A percentile compares a stretch with the other conserved stretches of the same genome.
phyloP scores from a whole-genome alignment of 2,329 filamentous ascomycete species.

The Verticillium isaacii region DNA sequence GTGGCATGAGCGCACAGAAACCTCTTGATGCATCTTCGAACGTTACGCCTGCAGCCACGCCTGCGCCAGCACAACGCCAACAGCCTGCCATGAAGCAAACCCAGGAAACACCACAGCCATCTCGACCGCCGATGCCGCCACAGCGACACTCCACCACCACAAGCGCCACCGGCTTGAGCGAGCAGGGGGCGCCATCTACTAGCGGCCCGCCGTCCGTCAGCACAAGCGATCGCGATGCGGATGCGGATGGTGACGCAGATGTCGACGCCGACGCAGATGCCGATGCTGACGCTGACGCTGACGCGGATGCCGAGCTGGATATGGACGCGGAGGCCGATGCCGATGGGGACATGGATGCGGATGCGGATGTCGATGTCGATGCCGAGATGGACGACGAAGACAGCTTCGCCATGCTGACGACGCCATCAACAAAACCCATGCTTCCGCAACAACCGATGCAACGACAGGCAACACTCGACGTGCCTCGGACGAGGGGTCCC shows the following conservation, averaged over 20 bases:
- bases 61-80: constrained; percentile 12
- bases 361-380: constrained; percentile 18
- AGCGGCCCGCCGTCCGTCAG: constrained; percentile 35
- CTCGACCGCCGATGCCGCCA: constrained; percentile 14
- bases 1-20: constrained; percentile 46
- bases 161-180: constrained; percentile 29
- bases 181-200: constrained; percentile 23
- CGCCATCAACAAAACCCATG: constrained; percentile 29
- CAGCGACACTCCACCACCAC: constrained; percentile 22
- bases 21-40: constrained; percentile 32
- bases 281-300: constrained; percentile 19
- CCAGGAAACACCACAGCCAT: constrained; percentile 16
- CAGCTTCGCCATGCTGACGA: constrained; percentile 45
- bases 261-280: constrained; percentile 26
- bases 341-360: constrained; percentile 18
- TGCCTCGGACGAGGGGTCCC: constrained; percentile 33
- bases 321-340: constrained; percentile 30
- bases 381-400: constrained; percentile 57
- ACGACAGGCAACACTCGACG: constrained; percentile 31
- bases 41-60: constrained; percentile 12
- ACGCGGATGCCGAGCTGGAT: constrained; percentile 25
- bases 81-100: constrained; percentile 12
- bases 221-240: constrained; percentile 34
- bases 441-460: constrained; percentile 24
- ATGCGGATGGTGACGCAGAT: constrained; percentile 36